Evolutionary conservation across 2,329 filamentous ascomycete genomes (phyloP), one percentile per base, ranked within the genome.

Genomic region (Trichoderma oligosporum): DNA sequence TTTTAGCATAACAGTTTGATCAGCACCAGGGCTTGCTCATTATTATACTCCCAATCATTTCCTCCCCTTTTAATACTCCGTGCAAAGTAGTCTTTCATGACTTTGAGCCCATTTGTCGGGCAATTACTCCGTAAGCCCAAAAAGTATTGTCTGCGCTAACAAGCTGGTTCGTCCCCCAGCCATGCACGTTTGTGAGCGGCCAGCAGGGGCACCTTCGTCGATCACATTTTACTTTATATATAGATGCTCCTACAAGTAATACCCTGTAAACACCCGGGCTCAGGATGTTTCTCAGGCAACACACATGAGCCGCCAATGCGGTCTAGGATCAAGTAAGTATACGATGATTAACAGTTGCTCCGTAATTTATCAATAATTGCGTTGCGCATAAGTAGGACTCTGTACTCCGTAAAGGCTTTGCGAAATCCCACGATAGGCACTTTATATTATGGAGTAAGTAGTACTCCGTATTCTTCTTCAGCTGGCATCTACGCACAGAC

Each of bases 131-230:
- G n/a, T 45, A 36, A 36, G 31, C 39, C 41, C 24, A 31, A 54
- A n/a, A 31, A 25, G 42, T 25, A 31, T 33, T 48, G 35, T 39
- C 49, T 35, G 38, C 29, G 25, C 29, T 20, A 38, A 36, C 42
- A 44, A 35, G 49, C 25, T 25, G 38, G 39, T 44, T 47, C 18
- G 33, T n/a, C n/a, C 14, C 38, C 49, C 25, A 47, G 49, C 38
- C 25, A 18, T 16, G 45, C 14, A 48, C 27, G 27, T 48, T 56
- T 47, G 29, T 29, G 31, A 54, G 51, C 51, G 29, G 41, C 51
- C 51, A 27, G 31, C 51, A 45, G 41, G 51, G 51, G 51, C 41
- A 54, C 27, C 33, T 29, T 54, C 51, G 51, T 54, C 51, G 51
- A 54, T 54, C 51, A 45, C 41, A 22, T 54, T 45, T 45, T 20